Evolutionary conservation across 768 basidiomycete species (phyloP).

Genomic region (Rhodotorula babjevae): DNA sequence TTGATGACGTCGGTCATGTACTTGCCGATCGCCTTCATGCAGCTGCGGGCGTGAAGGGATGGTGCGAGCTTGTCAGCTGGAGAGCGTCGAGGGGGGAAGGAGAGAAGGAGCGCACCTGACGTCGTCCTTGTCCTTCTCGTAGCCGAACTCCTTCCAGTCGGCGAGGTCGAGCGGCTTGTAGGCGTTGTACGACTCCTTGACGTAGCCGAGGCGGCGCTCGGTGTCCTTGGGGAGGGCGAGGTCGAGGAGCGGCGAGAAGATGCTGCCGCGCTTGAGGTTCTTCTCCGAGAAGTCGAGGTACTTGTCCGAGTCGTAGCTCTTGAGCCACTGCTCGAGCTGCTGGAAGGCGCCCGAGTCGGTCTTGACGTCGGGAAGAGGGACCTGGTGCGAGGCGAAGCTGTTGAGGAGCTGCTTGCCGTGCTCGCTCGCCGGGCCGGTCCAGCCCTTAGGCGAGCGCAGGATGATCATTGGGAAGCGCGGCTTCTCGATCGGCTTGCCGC

Average conservation of each 20-base stretch:
- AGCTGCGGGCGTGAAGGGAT: neutral
- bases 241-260: constrained; percentile 24
- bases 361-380: constrained; percentile 71
- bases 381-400: constrained; percentile 77
- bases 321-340: constrained; percentile 66
- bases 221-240: constrained; percentile 34
- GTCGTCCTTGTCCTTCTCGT: constrained; percentile 58
- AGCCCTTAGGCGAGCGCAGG: constrained; percentile 74
- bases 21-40: constrained; percentile 45
- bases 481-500: constrained; percentile 66
- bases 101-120: constrained; percentile 42
- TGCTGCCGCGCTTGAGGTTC: constrained; percentile 8
- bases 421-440: constrained; percentile 37
- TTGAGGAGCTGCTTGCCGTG: constrained; percentile 39
- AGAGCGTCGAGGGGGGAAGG: too few relatives aligned
- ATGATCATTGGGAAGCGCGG: constrained; percentile 88
- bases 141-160: constrained; percentile 59
- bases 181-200: constrained; percentile 53
- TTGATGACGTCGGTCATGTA: constrained; percentile 50
- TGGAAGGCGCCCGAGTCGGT: constrained; percentile 61
- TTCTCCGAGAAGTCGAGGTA: constrained; percentile 54
- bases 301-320: constrained; percentile 63
- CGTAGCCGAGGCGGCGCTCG: constrained; percentile 36
- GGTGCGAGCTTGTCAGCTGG: too few relatives aligned
- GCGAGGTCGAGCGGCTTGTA: constrained; percentile 63